Base-by-base conservation (phyloP, 2,329 filamentous ascomycete species). In the Trichoderma simmonsii region DNA sequence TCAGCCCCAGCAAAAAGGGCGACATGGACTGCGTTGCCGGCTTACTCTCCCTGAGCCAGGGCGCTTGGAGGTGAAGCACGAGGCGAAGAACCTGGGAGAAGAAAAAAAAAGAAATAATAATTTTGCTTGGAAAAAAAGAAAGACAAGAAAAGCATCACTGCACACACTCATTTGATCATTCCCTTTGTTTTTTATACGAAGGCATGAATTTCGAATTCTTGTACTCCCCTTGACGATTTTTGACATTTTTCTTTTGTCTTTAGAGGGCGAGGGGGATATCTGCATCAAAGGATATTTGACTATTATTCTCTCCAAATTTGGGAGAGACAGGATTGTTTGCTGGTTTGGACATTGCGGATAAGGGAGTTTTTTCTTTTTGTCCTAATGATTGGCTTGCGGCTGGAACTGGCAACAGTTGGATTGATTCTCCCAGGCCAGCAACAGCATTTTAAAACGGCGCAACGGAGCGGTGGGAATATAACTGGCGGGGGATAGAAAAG, bases 1-100 rank as follows among this genome's bases (percentile, higher is more conserved):
- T 89, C 74, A 89, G 88, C 78, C 90, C 89, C 9, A 91, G 91
- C 78, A 93, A 94, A 81, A 91, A 90, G 79, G 89, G 90, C 71
- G 95, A 98, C 79, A 86, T 97, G 80, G 94, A 97, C 79, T 97
- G 94, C 78, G 91, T 97, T 61, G 93, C 95, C 70, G 94, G 94
- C n/a, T 82, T 98, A 74, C 81, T 98, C 74, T 95, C 93, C 65
- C 85, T 98, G 60, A 97, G 94, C 77, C 93, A 97, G 82, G 95
- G 95, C n/a, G 93, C 93, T 78, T 98, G 95, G 94, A 88, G 89
- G 78, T 92, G 82, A 68, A 61, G 56, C 51, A 28, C 4, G 34
- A 18, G 32, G 24, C 48, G 18, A 66, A 18, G n/a, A 24, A 43
- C 11, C n/a, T 2, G 9, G 43, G n/a, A 24, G n/a, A 51, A 51